These are phyloP conservation scores for Diddensiella transvaalensis DNA, from an alignment of 805 yeast species.

Conservation along the genomic window DNA sequence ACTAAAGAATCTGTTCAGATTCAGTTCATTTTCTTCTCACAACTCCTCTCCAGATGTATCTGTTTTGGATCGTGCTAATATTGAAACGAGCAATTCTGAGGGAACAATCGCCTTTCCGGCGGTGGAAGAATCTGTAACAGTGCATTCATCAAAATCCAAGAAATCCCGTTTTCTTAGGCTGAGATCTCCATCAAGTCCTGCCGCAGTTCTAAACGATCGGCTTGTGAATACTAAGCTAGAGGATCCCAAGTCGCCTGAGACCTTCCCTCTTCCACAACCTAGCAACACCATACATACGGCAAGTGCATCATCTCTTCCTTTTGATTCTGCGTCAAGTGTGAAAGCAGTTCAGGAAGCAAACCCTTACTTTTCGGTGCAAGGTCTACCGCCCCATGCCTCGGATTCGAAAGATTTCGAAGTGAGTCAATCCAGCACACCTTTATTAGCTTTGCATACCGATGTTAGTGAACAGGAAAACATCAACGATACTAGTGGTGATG, in stretches of 20 bases:
- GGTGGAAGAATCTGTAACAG: neutral
- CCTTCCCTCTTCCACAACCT: conserved; percentile 22
- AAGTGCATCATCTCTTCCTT: conserved; percentile 27
- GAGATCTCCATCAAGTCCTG: conserved; percentile 33
- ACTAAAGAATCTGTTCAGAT: conserved; percentile 32
- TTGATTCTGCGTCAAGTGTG: neutral
- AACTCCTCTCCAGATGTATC: conserved; percentile 2
- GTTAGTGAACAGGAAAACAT: neutral
- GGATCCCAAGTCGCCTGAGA: conserved; percentile 14
- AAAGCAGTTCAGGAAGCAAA: conserved; percentile 31
- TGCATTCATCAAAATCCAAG: neutral
- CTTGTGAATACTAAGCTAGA: neutral
- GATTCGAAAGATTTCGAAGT: neutral
- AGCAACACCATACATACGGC: too few relatives aligned
- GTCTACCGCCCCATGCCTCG: conserved; percentile 50
- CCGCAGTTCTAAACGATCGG: conserved; percentile 4
- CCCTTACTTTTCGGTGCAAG: conserved; percentile 57
- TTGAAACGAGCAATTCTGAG: neutral
- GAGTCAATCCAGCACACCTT: conserved; percentile 2
- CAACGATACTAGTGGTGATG: conserved; percentile 1
- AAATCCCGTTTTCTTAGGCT: conserved; percentile 23
- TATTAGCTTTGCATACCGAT: conserved; percentile 4
- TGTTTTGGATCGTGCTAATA: neutral
- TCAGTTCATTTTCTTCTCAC: conserved; percentile 21
- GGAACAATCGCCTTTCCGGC: neutral